Percentiles rank a stretch among this genome's conserved stretches.
phyloP scores from a whole-genome alignment of 1,284 basidiomycete species.

The Volvariella surrecta region DNA sequence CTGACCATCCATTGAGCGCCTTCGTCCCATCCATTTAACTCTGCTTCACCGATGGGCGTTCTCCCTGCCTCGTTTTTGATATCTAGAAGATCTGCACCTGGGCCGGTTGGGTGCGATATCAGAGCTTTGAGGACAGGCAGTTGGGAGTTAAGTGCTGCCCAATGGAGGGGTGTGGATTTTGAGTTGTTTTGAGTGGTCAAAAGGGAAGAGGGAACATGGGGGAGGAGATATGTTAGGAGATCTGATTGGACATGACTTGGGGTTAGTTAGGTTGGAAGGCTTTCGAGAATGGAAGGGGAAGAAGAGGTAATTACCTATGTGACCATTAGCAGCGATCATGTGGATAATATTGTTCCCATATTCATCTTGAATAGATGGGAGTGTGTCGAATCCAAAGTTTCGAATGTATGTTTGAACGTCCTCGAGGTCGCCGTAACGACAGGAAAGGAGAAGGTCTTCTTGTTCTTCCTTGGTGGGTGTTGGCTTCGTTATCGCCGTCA shows the following conservation, averaged over 20 bases:
- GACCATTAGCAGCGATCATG: constrained; percentile 83
- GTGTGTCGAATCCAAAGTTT: constrained; percentile 44
- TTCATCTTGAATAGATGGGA: constrained; percentile 58
- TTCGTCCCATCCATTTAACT: constrained; percentile 69
- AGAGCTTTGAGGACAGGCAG: constrained; percentile 59
- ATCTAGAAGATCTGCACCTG: constrained; percentile 61
- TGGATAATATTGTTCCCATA: constrained; percentile 75
- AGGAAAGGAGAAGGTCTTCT: constrained; percentile 74
- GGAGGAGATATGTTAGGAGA: constrained; percentile 60
- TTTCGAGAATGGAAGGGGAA: neutral
- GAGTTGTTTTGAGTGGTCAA: constrained; percentile 57
- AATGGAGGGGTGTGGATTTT: constrained; percentile 78
- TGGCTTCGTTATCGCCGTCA: no score
- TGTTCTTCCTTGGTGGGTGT: constrained; percentile 49
- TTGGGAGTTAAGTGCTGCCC: constrained; percentile 82
- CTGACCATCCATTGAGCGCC: constrained; percentile 72
- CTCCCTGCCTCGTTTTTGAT: constrained; percentile 62
- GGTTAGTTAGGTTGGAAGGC: constrained; percentile 18
- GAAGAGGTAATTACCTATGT: constrained; percentile 50
- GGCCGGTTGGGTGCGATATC: constrained; percentile 45
- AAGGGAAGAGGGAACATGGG: constrained; percentile 48
- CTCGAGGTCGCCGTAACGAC: constrained; percentile 79
- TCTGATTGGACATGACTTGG: constrained; percentile 44
- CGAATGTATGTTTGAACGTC: constrained; percentile 63
- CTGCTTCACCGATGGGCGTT: constrained; percentile 70